These are phyloP conservation scores for Cladophialophora yegresii DNA, from an alignment of 2,329 filamentous ascomycete genomes.

Conservation along the genomic window DNA sequence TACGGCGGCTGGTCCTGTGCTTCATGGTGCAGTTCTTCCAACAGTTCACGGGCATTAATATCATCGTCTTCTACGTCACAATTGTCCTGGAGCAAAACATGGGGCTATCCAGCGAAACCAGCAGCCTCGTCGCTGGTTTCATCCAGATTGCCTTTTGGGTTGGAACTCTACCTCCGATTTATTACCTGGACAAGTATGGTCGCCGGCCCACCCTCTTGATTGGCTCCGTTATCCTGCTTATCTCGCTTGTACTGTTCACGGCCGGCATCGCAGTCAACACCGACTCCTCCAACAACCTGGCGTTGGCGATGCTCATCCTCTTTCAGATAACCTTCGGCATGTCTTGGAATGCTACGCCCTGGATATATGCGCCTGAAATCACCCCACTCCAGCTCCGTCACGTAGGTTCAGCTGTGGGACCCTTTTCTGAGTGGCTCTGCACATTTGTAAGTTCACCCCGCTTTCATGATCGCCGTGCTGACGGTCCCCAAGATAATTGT, in stretches of 20 bases:
- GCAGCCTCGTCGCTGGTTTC: constrained; percentile 60
- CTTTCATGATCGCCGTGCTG: neutral
- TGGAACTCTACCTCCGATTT: constrained; percentile 21
- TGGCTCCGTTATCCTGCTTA: constrained; percentile 36
- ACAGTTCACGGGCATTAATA: constrained; percentile 40
- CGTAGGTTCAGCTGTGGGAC: constrained; percentile 39
- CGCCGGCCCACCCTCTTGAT: constrained; percentile 28
- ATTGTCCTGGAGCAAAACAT: constrained; percentile 39
- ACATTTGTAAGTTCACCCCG: constrained; percentile 34
- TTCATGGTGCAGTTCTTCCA: constrained; percentile 53
- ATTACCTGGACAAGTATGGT: constrained; percentile 18
- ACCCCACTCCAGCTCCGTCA: constrained; percentile 43
- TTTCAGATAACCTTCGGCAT: constrained; percentile 41
- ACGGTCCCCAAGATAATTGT: constrained; percentile 37
- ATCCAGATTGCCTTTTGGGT: constrained; percentile 22
- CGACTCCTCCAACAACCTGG: constrained; percentile 35
- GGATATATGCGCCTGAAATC: constrained; percentile 42
- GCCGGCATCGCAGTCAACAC: constrained; percentile 30
- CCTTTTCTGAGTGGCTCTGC: constrained; percentile 42
- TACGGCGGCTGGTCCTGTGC: constrained; percentile 48
- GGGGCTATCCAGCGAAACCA: constrained; percentile 57
- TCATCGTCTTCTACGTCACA: constrained; percentile 15
- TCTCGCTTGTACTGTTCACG: constrained; percentile 40
- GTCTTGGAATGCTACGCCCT: constrained; percentile 39
- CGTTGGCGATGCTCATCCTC: constrained; percentile 40